A percentile compares a stretch with the other conserved stretches of the same genome.
Evolutionary conservation across 257 asterid genomes (phyloP).

Genomic region (Gentiana straminea): DNA sequence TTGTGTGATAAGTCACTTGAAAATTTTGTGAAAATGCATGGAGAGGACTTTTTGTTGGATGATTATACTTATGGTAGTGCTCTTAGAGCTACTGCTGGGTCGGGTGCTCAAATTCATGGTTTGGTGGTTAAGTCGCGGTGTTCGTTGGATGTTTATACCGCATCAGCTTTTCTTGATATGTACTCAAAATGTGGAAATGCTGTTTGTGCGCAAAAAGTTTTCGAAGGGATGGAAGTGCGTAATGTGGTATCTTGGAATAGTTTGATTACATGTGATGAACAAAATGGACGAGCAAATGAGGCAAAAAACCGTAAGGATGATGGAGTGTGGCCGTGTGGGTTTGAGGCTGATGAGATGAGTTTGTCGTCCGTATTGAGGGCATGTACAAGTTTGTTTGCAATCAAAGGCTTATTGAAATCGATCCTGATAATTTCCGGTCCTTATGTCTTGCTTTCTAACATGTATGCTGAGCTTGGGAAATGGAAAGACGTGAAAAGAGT

Average conservation of each 20-base stretch:
- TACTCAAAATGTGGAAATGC: constrained; percentile 8
- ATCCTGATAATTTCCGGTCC: constrained; percentile 16
- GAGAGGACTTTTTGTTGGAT: constrained; percentile 4
- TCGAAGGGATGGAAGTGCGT: constrained; percentile 6
- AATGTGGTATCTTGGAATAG: constrained; percentile 18
- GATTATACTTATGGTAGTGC: constrained; percentile 11
- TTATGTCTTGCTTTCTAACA: constrained; percentile 18
- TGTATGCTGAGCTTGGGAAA: constrained; percentile 11
- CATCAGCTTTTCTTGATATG: constrained; percentile 10
- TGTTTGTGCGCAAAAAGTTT: constrained; percentile 4
- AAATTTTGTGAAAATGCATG: constrained; percentile 6
- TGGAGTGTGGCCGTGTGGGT: neutral
- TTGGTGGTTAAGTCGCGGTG: constrained; percentile 2
- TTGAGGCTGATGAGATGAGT: constrained; percentile 13
- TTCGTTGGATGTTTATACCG: constrained; percentile 5
- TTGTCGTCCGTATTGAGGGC: constrained; percentile 17
- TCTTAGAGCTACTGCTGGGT: constrained; percentile 1
- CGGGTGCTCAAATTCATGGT: neutral
- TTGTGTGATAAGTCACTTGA: constrained; percentile 4
- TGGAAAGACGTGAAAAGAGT: constrained; percentile 7
- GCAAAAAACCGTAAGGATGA: constrained; percentile 14
- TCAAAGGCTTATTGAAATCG: constrained; percentile 12
- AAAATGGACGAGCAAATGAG: constrained; percentile 14
- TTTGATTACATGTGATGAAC: constrained; percentile 13
- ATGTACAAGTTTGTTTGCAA: constrained; percentile 12